Evolutionary conservation across 352 stramenopile genomes (phyloP), one percentile per base, ranked within the genome.

Genomic region (Pythium scleroteichum): DNA sequence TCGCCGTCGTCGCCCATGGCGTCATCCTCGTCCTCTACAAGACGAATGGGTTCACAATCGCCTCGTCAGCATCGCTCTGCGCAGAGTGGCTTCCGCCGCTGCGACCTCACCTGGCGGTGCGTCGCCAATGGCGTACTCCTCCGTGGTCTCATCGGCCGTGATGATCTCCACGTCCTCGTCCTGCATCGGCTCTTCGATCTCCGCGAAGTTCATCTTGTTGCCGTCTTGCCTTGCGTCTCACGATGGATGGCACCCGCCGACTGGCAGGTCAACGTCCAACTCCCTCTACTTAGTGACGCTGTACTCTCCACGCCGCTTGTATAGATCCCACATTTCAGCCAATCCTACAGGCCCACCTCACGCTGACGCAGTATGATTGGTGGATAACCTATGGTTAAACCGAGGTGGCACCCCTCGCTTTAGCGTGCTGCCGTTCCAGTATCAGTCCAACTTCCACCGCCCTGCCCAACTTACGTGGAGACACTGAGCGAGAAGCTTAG

Each of bases 111-210:
- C 85, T 78, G 53, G 53, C 24, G 85, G 85, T 13, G 78, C 82
- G 35, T 94, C 87, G 40, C 87, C 87, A 20, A 96, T 79, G 0
- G 89, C 85, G 60, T 91, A 94, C 74, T 96, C 87, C 59, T 94
- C 68, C 16, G 77, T 79, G 26, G 72, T 79, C 44, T 96, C 87
- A 52, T 96, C 83, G 23, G 77, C 69, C 49, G 82, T 82, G 74
- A 96, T 94, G 66, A 94, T 72, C 45, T 94, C 87, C 32, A 92
- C 88, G 50, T 93, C 75, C 62, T 75, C 83, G 55, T 90, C 75
- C 40, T 85, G 60, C 27, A 73, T 52, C n/a, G 61, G 59, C 59
- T 79, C 65, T 20, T 75, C 60, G 26, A 70, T 54, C 53, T 82
- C 68, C 29, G 51, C 41, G 49, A 68, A 72, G 54, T 78, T 65